Percentiles rank a stretch among this genome's conserved stretches.
These are phyloP conservation scores for Aegilops longissima DNA, from an alignment of 176 grass and related monocot genomes.

Conservation along the genomic window DNA sequence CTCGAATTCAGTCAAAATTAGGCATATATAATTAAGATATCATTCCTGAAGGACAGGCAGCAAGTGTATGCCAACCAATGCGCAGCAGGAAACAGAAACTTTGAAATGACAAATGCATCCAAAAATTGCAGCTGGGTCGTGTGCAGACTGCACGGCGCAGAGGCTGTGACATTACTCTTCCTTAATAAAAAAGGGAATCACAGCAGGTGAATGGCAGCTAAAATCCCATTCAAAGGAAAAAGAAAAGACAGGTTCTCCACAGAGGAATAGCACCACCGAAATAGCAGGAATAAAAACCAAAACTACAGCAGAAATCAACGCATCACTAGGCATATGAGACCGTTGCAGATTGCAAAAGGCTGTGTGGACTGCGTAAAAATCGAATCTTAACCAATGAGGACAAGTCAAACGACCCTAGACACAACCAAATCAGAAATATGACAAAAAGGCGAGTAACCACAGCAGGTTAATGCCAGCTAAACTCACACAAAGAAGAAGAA, in stretches of 20 bases:
- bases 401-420: too few relatives aligned
- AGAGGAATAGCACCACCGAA: too few relatives aligned
- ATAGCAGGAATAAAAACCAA: background rate
- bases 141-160: background rate
- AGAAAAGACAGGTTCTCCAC: background rate
- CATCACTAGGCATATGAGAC: too few relatives aligned
- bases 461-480: too few relatives aligned
- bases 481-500: too few relatives aligned
- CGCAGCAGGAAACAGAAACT: background rate
- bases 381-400: too few relatives aligned
- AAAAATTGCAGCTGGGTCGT: background rate
- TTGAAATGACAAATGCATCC: background rate
- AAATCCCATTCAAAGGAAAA: background rate
- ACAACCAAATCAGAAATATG: too few relatives aligned
- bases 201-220: slow-evolving; percentile 7
- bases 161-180: background rate
- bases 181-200: background rate
- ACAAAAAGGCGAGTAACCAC: too few relatives aligned
- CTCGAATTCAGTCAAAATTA: background rate
- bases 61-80: background rate
- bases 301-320: too few relatives aligned
- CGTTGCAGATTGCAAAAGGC: too few relatives aligned
- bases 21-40: background rate
- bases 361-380: too few relatives aligned
- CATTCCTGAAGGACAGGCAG: background rate